Base-by-base conservation (phyloP, 2,329 filamentous ascomycete species). In the Colletotrichum filicis region DNA sequence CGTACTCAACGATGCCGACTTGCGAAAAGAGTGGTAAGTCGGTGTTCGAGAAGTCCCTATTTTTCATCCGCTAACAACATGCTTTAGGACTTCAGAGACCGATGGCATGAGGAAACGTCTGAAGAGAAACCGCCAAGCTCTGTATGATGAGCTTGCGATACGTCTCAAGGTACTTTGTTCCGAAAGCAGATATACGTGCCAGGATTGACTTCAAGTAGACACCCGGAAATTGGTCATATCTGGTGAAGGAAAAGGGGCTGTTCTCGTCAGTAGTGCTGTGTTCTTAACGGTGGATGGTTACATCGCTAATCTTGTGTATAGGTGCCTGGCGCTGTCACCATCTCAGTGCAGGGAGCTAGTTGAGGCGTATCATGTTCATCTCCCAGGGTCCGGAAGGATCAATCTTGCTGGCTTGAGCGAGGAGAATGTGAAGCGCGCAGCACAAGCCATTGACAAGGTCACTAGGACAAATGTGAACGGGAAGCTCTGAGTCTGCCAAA, bases 211-310 rank as follows among this genome's bases (percentile, higher is more conserved):
- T 3, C 11, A 14, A 12, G 11, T 12, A 74, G 71, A 71, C 71
- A 5, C 67, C 71, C 5, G 67, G 66, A 7, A 62, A 73, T 37
- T 73, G 71, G 67, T 22, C 49, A 12, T 68, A 74, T 56, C 37
- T 74, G 16, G 56, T 16, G 11, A 24, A 42, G 12, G 71, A 67
- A 28, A 66, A 63, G 12, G 67, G 71, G 4, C 22, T 71, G 8
- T 74, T 74, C n/a, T 67, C 67, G 71, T 67, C 24, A 63, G 71
- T 63, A 4, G 19, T 42, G 3, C 8, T 5, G 5, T 24, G 9
- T 16, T 12, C 7, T 30, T 2, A 6, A 9, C 26, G 7, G 4
- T 8, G 22, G 16, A 19, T 19, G 32, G 32, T 35, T 16, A n/a
- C 2, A 14, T 4, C 14, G 46, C 35, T 35, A 16, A 56, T 24